Evolutionary conservation across 2,329 filamentous ascomycete species (phyloP).

Genomic region (Neophaeococcomyces mojaviensis): DNA sequence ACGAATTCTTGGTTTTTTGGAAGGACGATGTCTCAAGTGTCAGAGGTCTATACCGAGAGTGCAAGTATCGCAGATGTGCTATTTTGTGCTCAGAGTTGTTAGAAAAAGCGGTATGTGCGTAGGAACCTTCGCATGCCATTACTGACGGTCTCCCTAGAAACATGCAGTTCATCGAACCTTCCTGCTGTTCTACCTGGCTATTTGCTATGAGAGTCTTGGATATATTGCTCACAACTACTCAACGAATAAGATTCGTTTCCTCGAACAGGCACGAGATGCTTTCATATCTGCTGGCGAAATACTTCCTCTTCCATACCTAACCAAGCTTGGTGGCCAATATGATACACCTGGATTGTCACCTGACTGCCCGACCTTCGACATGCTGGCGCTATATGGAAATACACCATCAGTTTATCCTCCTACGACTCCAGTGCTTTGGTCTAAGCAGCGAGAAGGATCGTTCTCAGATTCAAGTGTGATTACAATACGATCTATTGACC

Average conservation of each 20-base stretch:
- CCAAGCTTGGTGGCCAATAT: slow-evolving; percentile 7
- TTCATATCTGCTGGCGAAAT: slow-evolving; percentile 14
- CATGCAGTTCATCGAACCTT: slow-evolving; percentile 19
- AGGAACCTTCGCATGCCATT: not conserved
- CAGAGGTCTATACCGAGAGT: slow-evolving; percentile 5
- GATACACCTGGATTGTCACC: slow-evolving; percentile 4
- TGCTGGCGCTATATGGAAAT: not conserved
- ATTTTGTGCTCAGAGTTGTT: slow-evolving; percentile 5
- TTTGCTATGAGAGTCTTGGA: slow-evolving; percentile 21
- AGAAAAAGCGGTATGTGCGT: not conserved
- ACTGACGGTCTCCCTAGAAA: slow-evolving; percentile 10
- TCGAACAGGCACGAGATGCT: slow-evolving; percentile 17
- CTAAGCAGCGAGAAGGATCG: not conserved
- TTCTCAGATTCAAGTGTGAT: not conserved
- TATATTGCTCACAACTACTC: slow-evolving; percentile 21
- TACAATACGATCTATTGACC: not conserved
- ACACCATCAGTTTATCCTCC: not conserved
- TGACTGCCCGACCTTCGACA: not conserved
- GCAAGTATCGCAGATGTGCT: slow-evolving; percentile 3
- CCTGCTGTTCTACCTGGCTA: slow-evolving; percentile 22
- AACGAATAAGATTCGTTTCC: slow-evolving; percentile 16
- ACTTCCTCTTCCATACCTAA: slow-evolving; percentile 16
- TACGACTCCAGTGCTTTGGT: not conserved
- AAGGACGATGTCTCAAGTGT: slow-evolving; percentile 6
- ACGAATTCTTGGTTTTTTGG: not conserved